phyloP scores from a whole-genome alignment of 257 asterid species.

The Verbena officinalis region DNA sequence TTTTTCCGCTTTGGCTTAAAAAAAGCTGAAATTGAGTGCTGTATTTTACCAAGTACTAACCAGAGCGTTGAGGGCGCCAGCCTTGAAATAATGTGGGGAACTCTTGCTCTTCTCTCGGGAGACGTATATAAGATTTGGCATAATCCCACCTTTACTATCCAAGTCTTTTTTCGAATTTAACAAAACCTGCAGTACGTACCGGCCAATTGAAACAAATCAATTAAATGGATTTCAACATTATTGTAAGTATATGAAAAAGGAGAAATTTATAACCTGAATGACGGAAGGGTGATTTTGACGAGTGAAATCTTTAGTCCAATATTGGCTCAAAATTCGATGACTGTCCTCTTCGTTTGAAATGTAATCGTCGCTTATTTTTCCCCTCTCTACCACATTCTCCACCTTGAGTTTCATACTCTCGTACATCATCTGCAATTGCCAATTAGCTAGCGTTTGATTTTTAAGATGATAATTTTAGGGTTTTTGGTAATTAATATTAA shows the following conservation, averaged over 20 bases:
- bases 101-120: slow-evolving; percentile 61
- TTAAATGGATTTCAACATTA: neutral
- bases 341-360: slow-evolving; percentile 38
- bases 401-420: slow-evolving; percentile 52
- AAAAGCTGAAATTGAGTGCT: no score
- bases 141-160: slow-evolving; percentile 39
- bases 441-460: no score
- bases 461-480: no score
- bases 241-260: no score
- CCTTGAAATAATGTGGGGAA: slow-evolving; percentile 68
- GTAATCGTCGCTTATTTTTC: slow-evolving; percentile 40
- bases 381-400: slow-evolving; percentile 41
- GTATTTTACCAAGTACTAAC: no score
- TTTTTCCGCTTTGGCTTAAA: no score
- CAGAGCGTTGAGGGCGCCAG: slow-evolving; percentile 80
- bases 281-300: slow-evolving; percentile 55
- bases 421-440: slow-evolving; percentile 47
- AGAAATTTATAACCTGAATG: slow-evolving; percentile 45
- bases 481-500: no score
- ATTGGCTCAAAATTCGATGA: slow-evolving; percentile 36
- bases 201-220: neutral
- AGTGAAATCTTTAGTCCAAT: slow-evolving; percentile 36
- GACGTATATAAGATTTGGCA: slow-evolving; percentile 71
- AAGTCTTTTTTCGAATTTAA: slow-evolving; percentile 37
- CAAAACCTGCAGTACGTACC: slow-evolving; percentile 52